Evolutionary conservation across 768 basidiomycete genomes (phyloP).

Genomic region (Jaapia argillacea): DNA sequence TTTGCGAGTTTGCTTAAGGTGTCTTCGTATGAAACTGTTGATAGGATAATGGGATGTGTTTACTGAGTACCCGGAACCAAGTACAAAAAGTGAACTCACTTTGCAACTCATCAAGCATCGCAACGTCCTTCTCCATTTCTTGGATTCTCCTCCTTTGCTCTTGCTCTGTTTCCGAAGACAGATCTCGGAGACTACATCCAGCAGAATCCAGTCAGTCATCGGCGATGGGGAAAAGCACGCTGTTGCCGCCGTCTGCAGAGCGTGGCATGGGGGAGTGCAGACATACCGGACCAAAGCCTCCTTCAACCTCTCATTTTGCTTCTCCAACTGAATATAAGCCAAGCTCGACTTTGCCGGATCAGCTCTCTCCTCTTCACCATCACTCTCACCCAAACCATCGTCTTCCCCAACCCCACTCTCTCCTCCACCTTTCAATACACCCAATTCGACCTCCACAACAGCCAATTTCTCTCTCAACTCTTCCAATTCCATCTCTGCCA

Average conservation of each 20-base stretch:
- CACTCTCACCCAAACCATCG: slow-evolving; percentile 9
- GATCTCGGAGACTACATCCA: slow-evolving; percentile 79
- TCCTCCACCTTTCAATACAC: slow-evolving; percentile 57
- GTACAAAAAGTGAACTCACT: slow-evolving; percentile 28
- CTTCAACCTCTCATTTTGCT: slow-evolving; percentile 91
- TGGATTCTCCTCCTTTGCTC: slow-evolving; percentile 72
- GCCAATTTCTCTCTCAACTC: slow-evolving; percentile 71
- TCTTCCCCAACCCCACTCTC: slow-evolving; percentile 2
- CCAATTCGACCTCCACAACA: slow-evolving; percentile 74
- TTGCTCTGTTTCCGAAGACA: slow-evolving; percentile 79
- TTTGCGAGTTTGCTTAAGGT: slow-evolving; percentile 73
- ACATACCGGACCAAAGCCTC: slow-evolving; percentile 81
- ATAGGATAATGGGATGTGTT: no score
- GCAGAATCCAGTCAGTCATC: neutral
- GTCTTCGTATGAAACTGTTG: slow-evolving; percentile 67
- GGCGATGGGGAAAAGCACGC: neutral
- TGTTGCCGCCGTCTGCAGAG: neutral
- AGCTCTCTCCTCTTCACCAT: slow-evolving; percentile 18
- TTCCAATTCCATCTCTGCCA: slow-evolving; percentile 68
- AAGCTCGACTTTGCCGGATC: slow-evolving; percentile 43
- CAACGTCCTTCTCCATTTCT: slow-evolving; percentile 87
- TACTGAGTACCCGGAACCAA: neutral
- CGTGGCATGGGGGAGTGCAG: neutral
- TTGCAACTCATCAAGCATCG: slow-evolving; percentile 70
- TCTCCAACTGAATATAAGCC: slow-evolving; percentile 82